Evolutionary conservation across 2,329 filamentous ascomycete species (phyloP), one percentile per base, ranked within the genome.

Genomic region (Aspergillus niger): DNA sequence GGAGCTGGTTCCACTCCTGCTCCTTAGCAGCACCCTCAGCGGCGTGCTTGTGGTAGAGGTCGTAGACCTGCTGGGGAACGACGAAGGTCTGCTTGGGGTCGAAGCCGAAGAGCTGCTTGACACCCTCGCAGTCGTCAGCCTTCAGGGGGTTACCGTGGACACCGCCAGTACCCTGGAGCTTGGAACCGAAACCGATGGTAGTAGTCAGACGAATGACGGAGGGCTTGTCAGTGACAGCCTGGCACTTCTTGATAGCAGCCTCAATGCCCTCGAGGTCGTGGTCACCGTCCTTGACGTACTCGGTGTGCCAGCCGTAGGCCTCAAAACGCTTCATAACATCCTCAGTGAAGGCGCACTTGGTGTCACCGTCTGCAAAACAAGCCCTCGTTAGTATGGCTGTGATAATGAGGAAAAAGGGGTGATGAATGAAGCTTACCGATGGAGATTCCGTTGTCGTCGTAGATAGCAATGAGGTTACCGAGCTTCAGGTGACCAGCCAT

Each of bases 391-490:
- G n/a, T 43, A 7, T 5, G 22, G 24, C 22, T 7, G 24, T 2
- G 13, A 32, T 39, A 1, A 26, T 2, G 30, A 13, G 22, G 30
- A 8, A 22, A 13, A 2, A 2, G 13, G 30, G 39, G 15, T n/a
- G 7, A 2, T 17, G 30, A 15, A 11, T 11, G 8, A 17, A 6
- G 63, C 84, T 76, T 76, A 88, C 86, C 86, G 72, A 89, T 89
- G 68, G 86, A 96, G 76, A 99, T 98, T 80, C 97, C 91, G 87
- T 99, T 99, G 85, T 99, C 95, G 77, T 99, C 95, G 81, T 94
- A 99, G 81, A 99, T 86, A 80, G 87, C 88, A 81, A 98, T 98
- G 75, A 99, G 85, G 86, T 98, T 99, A 77, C 94, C 95, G 67
- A 99, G 88, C 86, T 98, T 91, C 80, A 98, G 86, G 84, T 99